Evolutionary conservation across 179 eudicot genomes (phyloP).

Genomic region (Beta lomatogona): DNA sequence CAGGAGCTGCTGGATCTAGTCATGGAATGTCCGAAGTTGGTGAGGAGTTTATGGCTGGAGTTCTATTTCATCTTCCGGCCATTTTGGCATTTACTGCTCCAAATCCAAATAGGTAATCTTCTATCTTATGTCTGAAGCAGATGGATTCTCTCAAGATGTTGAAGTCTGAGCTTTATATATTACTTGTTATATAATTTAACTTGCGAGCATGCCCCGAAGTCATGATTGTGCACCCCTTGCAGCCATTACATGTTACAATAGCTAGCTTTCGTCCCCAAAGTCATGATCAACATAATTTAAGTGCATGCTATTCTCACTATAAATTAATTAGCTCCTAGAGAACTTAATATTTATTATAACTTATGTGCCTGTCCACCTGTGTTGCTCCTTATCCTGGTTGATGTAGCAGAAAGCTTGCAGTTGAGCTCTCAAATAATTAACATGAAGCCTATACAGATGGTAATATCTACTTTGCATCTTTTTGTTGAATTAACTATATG

Average conservation of each 20-base stretch:
- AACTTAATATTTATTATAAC: neutral
- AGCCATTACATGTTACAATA: neutral
- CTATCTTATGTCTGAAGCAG: neutral
- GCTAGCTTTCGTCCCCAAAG: neutral
- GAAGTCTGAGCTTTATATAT: neutral
- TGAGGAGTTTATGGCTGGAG: constrained; percentile 98
- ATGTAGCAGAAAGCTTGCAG: constrained; percentile 7
- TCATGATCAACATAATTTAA: too few species aligned
- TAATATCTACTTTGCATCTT: neutral
- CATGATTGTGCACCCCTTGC: neutral
- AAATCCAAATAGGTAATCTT: constrained; percentile 78
- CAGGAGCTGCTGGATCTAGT: constrained; percentile 57
- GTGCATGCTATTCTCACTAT: too few species aligned
- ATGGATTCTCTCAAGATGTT: neutral
- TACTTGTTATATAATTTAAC: neutral
- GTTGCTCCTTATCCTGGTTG: neutral
- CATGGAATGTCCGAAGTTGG: constrained; percentile 89
- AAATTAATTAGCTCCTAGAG: neutral
- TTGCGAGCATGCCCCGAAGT: neutral
- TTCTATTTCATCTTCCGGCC: constrained; percentile 89
- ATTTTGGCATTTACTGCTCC: constrained; percentile 94
- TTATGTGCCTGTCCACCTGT: neutral
- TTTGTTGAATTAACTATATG: neutral
- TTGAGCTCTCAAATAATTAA: neutral
- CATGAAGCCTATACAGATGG: neutral